Base-by-base conservation (phyloP, 345 rosid species). In the Syzygium aromaticum region DNA sequence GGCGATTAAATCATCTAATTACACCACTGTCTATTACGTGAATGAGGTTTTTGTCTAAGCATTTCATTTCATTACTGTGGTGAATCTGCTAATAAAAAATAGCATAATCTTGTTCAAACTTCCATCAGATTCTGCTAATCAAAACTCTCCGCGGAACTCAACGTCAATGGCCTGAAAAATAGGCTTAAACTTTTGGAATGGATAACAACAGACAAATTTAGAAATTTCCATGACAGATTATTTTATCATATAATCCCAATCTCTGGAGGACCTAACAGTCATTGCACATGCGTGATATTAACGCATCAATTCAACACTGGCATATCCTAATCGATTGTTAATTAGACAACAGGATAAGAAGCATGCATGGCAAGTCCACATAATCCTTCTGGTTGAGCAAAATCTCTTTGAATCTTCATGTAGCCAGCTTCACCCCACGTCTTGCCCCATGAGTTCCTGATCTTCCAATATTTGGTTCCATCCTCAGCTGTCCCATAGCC, bases 391-490 rank as follows among this genome's bases (percentile, higher is more conserved):
- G 86, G 90, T 51, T 90, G 86, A 43, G 54, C 56, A 51, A 88
- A 88, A 57, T 89, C 94, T 88, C 94, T 93, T 51, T 92, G 91
- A 27, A 94, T 86, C 91, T 88, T 93, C 88, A 94, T 92, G 73
- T 89, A 94, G 38, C 97, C 97, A 11, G 46, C 59, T 86, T 95
- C 97, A 6, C 95, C 95, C 96, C 97, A 95, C 46, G 59, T 33
- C 1, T 64, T 52, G 8, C 97, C 96, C 96, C 97, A 94, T 8
- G 97, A 95, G 85, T 95, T 95, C 93, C 93, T 94, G 23, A 91
- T 88, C 88, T 93, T 54, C 97, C 95, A 95, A 46, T 93, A 95
- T 87, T 92, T 92, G 5, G 87, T 88, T 54, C 94, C 95, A 10
- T 85, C 91, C 5, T 43, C 52, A 52, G 54, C 87, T 23, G 86